Percentiles rank a stretch among this genome's conserved stretches.
These are phyloP conservation scores for Globisporangium echinulatum DNA, from an alignment of 352 stramenopile genomes.

Conservation along the genomic window DNA sequence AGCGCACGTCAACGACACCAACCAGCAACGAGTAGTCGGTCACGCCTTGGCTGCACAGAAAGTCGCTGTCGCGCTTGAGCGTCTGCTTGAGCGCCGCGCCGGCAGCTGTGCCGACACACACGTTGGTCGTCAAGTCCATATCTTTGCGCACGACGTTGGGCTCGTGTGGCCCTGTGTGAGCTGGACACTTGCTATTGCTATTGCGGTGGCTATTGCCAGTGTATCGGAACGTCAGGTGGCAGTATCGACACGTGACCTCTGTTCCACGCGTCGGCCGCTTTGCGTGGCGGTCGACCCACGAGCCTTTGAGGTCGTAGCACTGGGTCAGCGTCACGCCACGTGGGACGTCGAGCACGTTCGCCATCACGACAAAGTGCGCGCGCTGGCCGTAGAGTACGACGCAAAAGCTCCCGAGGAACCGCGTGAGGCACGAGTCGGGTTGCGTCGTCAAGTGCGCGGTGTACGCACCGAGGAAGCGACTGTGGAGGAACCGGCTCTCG, in stretches of 20 bases:
- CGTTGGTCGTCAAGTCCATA: conserved; percentile 74
- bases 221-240: conserved; percentile 54
- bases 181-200: conserved; percentile 50
- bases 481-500: conserved; percentile 60
- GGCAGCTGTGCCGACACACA: conserved; percentile 43
- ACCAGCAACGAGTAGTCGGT: conserved; percentile 86
- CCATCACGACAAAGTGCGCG: conserved; percentile 85
- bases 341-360: conserved; percentile 84
- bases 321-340: conserved; percentile 72
- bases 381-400: conserved; percentile 69
- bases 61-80: conserved; percentile 64
- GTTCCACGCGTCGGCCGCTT: conserved; percentile 47
- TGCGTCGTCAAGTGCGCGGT: conserved; percentile 48
- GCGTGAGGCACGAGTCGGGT: conserved; percentile 60
- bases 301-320: conserved; percentile 87
- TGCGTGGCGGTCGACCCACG: conserved; percentile 73
- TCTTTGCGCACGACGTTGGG: conserved; percentile 77
- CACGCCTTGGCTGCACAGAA: conserved; percentile 60
- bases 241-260: conserved; percentile 64
- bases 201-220: conserved; percentile 30
- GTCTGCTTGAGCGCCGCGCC: conserved; percentile 44
- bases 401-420: conserved; percentile 80
- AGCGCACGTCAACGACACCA: conserved; percentile 72
- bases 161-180: conserved; percentile 51
- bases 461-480: conserved; percentile 60